Conservation (phyloP, 108 stramenopile genomes). For the Cyclotella choctawhatcheeana region DNA sequence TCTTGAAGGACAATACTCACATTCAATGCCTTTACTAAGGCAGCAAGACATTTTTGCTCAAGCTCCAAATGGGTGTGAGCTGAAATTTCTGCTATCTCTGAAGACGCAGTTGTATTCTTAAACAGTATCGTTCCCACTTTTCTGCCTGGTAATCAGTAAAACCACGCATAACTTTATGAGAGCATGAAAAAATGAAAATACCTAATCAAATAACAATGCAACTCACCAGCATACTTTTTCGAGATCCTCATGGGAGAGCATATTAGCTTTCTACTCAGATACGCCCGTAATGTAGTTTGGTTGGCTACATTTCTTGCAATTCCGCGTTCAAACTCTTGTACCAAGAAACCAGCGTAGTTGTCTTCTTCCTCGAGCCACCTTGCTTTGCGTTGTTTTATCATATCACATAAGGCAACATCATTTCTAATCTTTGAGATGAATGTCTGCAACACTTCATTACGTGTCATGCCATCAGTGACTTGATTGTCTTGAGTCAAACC, state of each 20-base stretch:
- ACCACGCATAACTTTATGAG: background rate
- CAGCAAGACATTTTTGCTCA: slow-evolving; percentile 30
- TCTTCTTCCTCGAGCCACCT: slow-evolving; percentile 32
- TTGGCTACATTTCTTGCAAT: slow-evolving; percentile 16
- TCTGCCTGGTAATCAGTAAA: slow-evolving; percentile 12
- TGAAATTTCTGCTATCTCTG: background rate
- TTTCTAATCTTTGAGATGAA: slow-evolving; percentile 13
- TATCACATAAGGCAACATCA: background rate
- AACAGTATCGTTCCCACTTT: slow-evolving; percentile 33
- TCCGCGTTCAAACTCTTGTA: slow-evolving; percentile 35
- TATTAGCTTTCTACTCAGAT: slow-evolving; percentile 38
- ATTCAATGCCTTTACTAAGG: background rate
- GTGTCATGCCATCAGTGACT: background rate
- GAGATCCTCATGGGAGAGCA: slow-evolving; percentile 47
- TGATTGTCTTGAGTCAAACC: background rate
- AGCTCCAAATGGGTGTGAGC: slow-evolving; percentile 22
- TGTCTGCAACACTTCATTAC: background rate
- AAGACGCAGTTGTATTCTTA: background rate
- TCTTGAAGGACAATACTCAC: slow-evolving; percentile 13
- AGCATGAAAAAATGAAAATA: background rate
- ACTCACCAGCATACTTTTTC: slow-evolving; percentile 40
- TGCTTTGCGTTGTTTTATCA: slow-evolving; percentile 18
- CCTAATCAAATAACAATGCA: background rate
- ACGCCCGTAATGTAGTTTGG: slow-evolving; percentile 32
- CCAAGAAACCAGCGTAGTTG: slow-evolving; percentile 37